Evolutionary conservation across 1,284 basidiomycete genomes (phyloP), one percentile per base, ranked within the genome.

Genomic region (Stygiomarasmius scandens): DNA sequence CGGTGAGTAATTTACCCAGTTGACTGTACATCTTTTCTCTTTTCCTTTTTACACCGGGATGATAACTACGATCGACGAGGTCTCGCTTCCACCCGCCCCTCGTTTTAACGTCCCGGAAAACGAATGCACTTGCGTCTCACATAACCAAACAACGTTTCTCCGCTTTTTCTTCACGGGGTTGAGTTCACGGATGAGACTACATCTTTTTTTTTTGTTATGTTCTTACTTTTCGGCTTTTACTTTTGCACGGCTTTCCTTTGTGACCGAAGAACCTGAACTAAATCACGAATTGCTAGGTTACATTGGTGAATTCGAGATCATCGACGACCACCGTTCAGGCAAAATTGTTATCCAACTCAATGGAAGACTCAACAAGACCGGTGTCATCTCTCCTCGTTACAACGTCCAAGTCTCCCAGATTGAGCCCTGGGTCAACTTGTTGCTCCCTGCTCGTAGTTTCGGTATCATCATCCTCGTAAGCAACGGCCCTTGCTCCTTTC

Each of bases 261-360:
- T n/a, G n/a, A n/a, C n/a, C n/a, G n/a, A n/a, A 12, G 29, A 32
- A 5, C 6, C 12, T 6, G 29, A 32, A 32, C 29, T 32, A 32
- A 32, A 50, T 29, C 22, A 12, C 27, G 22, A 49, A 22, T 57
- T 52, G 27, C 10, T 44, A 98, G 96, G 95, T 63, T 98, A 98
- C 86, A 98, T 98, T 64, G 95, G 95, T 70, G 96, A 99, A 82
- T 99, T 99, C 73, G 96, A 98, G 80, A 93, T 98, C 77, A 91
- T 99, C 73, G 97, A 99, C 73, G 97, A 99, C 82, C 97, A 99
- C 80, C 95, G 97, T 63, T 90, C 95, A 16, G 95, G 95, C 73
- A 99, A 99, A 83, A 93, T 99, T 66, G 96, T 99, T 68, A 87
- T 99, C 67, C 95, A 99, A 79, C 89, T 99, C 63, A 98, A 98